Evolutionary conservation across 371 early-diverging fungal genomes (phyloP).

Genomic region (Globomyces sp.): DNA sequence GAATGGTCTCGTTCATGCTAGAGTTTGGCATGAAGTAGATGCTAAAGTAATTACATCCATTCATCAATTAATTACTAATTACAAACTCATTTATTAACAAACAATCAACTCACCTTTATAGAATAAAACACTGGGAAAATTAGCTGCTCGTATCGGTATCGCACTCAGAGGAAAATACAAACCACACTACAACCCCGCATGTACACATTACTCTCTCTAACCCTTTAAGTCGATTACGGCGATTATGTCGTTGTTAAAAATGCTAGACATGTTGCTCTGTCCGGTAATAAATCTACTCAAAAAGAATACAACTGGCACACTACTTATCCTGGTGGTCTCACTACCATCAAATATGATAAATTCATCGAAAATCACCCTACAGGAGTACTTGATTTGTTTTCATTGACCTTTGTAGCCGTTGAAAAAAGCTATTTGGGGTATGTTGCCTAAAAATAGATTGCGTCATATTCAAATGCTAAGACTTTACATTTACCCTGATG

Average conservation of each 20-base stretch:
- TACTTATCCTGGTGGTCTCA: constrained; percentile 89
- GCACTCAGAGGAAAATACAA: constrained; percentile 97
- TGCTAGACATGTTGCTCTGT: constrained; percentile 76
- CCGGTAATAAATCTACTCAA: constrained; percentile 84
- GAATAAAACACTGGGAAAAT: constrained; percentile 83
- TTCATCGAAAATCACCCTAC: constrained; percentile 78
- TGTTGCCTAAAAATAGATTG: constrained; percentile 94
- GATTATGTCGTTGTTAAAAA: constrained; percentile 98
- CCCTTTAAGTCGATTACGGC: constrained; percentile 80
- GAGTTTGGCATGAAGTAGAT: constrained; percentile 96
- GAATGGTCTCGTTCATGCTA: constrained; percentile 90
- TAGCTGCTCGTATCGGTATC: constrained; percentile 85
- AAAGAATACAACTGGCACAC: constrained; percentile 91
- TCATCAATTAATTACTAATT: no score
- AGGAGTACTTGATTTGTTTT: constrained; percentile 46
- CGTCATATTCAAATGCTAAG: constrained; percentile 74
- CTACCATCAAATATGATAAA: constrained; percentile 71
- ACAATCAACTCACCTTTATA: no score
- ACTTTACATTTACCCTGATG: constrained; percentile 84
- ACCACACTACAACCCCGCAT: constrained; percentile 90
- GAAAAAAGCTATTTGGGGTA: constrained; percentile 91
- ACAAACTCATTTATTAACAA: no score
- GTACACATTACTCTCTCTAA: constrained; percentile 48
- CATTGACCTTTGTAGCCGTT: constrained; percentile 42
- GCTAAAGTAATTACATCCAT: constrained; percentile 47